Base-by-base conservation (phyloP, 140 eudicot genomes). In the Ambrosia hybrid region DNA sequence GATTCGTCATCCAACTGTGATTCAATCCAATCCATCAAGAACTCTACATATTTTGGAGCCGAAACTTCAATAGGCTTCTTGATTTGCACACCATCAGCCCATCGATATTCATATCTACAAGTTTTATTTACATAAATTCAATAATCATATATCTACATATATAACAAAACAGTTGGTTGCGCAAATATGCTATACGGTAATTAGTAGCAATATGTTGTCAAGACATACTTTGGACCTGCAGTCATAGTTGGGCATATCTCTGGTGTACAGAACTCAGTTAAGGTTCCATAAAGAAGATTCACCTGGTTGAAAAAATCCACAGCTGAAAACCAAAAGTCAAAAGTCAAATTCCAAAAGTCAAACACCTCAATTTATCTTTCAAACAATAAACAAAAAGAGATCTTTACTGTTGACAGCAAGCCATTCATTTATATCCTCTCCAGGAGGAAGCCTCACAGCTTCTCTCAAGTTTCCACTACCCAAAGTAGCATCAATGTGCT, bases 391-490 rank as follows among this genome's bases (percentile, higher is more conserved):
- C 15, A 1, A 79, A 72, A 76, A n/a, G 62, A 57, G 3, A 45
- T 34, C 26, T 74, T 74, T 75, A 92, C 98, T 92, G 85, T 92
- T 92, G 77, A 92, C 98, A n/a, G 98, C 98, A 70, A 92, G 96
- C 98, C 98, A 92, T 80, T 92, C 98, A 71, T 92, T 89, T 34
- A 92, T 82, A 79, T 92, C 96, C 75, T 92, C 98, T 33, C 98
- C 98, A 17, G 98, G 98, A 61, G 98, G 98, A 72, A 92, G 89
- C 59, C 91, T 85, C 62, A 92, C 98, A n/a, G 98, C 98, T 85
- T 92, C 98, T 82, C 95, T 87, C 79, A 92, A 72, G 78, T 92
- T 92, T 70, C 98, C 98, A 69, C 98, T 92, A 34, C 98, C 98
- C 76, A 92, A 86, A 62, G 98, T 92, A 4, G 98, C 95, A 85